Evolutionary conservation across 2,329 filamentous ascomycete species (phyloP).

Genomic region (Apiospora rasikravindrae): DNA sequence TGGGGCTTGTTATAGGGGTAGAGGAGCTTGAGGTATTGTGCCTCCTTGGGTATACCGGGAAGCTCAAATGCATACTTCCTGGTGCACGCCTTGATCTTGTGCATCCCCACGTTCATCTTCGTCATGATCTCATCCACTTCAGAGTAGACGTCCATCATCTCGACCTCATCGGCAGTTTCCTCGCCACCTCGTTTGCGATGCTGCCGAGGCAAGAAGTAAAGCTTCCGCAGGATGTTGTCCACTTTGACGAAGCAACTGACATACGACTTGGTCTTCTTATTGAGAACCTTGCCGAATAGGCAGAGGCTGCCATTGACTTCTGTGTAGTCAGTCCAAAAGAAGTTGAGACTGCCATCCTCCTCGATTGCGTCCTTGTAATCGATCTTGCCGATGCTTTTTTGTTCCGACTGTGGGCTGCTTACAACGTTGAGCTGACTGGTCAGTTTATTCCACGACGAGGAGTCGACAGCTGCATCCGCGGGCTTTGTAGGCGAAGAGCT

Average conservation of each 20-base stretch:
- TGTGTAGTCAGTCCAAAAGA: conserved; percentile 98
- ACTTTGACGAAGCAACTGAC: conserved; percentile 96
- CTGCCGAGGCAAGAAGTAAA: conserved; percentile 89
- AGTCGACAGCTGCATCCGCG: conserved; percentile 68
- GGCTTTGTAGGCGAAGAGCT: conserved; percentile 77
- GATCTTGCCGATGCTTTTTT: conserved; percentile 76
- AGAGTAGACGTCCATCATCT: conserved; percentile 86
- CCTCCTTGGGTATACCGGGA: conserved; percentile 82
- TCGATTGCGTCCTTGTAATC: conserved; percentile 87
- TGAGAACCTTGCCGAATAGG: conserved; percentile 93
- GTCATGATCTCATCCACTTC: conserved; percentile 92
- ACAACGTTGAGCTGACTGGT: conserved; percentile 86
- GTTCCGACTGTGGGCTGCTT: conserved; percentile 71
- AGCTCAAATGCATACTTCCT: conserved; percentile 97
- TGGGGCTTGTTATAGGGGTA: conserved; percentile 89
- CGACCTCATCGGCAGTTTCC: conserved; percentile 77
- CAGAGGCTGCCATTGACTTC: conserved; percentile 91
- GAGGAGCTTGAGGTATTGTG: conserved; percentile 91
- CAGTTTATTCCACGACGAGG: conserved; percentile 86
- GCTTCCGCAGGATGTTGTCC: conserved; percentile 89
- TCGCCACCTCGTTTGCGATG: conserved; percentile 60
- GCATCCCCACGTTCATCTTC: conserved; percentile 81
- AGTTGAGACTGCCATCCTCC: conserved; percentile 85
- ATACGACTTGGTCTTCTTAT: conserved; percentile 79
- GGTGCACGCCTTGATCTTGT: conserved; percentile 90